These are phyloP conservation scores for Hygrophoropsis aurantiaca DNA, from an alignment of 768 basidiomycete genomes.

Conservation along the genomic window DNA sequence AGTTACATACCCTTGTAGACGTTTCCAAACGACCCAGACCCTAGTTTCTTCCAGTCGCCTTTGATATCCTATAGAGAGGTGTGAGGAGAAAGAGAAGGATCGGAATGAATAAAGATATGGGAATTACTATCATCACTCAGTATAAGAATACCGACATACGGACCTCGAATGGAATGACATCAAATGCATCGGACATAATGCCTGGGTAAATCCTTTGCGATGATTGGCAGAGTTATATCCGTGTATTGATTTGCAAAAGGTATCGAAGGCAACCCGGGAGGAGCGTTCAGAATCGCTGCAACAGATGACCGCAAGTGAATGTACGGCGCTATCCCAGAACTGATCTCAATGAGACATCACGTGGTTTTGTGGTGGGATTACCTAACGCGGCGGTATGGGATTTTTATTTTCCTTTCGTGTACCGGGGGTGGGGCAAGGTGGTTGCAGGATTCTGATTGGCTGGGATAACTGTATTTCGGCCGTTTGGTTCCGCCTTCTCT, in stretches of 20 bases:
- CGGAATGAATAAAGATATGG: neutral
- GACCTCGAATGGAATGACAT: conserved; percentile 86
- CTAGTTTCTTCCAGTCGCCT: conserved; percentile 85
- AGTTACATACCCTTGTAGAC: conserved; percentile 73
- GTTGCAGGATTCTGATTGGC: no score
- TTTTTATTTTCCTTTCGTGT: no score
- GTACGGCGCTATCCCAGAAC: neutral
- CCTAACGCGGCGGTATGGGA: no score
- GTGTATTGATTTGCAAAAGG: neutral
- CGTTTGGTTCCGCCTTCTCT: no score
- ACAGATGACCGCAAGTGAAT: no score
- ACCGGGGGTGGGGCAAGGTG: no score
- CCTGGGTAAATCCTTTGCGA: neutral
- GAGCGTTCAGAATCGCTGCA: no score
- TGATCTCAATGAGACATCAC: conserved; percentile 19
- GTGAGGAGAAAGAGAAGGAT: conserved; percentile 1
- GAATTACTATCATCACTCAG: neutral
- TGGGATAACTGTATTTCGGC: no score
- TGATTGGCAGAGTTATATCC: neutral
- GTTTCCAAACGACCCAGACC: conserved; percentile 91
- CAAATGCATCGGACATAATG: conserved; percentile 68
- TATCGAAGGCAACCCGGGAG: neutral
- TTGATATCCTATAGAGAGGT: conserved; percentile 66
- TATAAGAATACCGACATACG: no score
- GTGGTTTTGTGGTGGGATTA: conserved; percentile 11